Conservation (phyloP, 768 basidiomycete species). For the Pholiota conissans region DNA sequence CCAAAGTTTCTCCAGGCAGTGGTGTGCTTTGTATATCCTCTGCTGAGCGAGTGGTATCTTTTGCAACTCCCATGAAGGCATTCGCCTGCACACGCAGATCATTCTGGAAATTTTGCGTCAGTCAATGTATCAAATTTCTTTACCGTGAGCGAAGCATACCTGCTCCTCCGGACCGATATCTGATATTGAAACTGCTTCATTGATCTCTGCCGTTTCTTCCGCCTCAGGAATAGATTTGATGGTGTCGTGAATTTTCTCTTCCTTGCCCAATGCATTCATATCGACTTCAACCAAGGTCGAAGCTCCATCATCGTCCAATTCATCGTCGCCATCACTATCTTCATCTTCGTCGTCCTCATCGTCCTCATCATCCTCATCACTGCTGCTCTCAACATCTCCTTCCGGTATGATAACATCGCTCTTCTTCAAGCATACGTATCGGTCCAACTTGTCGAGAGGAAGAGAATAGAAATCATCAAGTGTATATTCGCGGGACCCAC, state of each 20-base stretch:
- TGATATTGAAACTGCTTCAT: neutral
- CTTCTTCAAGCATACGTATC: conserved; percentile 70
- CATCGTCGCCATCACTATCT: conserved; percentile 41
- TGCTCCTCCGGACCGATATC: neutral
- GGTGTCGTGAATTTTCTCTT: neutral
- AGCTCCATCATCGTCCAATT: conserved; percentile 38
- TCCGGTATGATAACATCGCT: conserved; percentile 62
- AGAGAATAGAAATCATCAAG: conserved; percentile 86
- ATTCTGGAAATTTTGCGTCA: conserved; percentile 19
- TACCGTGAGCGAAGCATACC: neutral
- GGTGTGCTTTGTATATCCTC: conserved; percentile 79
- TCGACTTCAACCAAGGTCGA: conserved; percentile 30
- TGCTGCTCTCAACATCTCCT: conserved; percentile 62
- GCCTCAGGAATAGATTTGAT: neutral
- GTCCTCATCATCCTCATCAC: conserved; percentile 60
- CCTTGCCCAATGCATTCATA: conserved; percentile 19
- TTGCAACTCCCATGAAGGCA: conserved; percentile 60
- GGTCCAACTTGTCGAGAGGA: conserved; percentile 82
- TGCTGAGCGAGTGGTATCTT: conserved; percentile 53
- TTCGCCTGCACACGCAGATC: conserved; percentile 36
- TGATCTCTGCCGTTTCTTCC: conserved; percentile 4
- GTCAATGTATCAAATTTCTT: neutral
- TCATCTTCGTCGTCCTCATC: conserved; percentile 58
- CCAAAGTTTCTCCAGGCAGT: conserved; percentile 79
- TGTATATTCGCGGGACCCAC: conserved; percentile 81